A percentile compares a stretch with the other conserved stretches of the same genome.
These are phyloP conservation scores for Pseudogymnoascus sp. DNA, from an alignment of 2,329 filamentous ascomycete genomes.

Conservation along the genomic window DNA sequence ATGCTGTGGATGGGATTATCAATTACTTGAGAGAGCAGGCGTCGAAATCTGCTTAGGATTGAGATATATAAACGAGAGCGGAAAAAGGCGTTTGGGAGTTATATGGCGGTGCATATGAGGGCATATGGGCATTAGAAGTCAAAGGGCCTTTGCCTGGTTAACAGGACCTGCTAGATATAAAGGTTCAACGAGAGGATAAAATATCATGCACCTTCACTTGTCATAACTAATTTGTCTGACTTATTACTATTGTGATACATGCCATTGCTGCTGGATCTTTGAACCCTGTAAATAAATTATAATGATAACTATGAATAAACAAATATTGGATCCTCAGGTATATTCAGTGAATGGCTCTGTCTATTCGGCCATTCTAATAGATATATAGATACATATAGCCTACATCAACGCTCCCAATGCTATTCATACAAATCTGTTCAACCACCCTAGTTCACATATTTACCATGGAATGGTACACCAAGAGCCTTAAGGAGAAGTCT, in stretches of 20 bases:
- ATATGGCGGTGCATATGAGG: neutral
- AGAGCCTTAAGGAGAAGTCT: slow-evolving; percentile 25
- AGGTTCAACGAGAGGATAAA: neutral
- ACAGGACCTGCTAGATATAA: neutral
- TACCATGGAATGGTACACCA: slow-evolving; percentile 26
- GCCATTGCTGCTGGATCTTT: neutral
- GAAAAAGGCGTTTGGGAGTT: slow-evolving; percentile 3
- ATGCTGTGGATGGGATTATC: slow-evolving; percentile 71
- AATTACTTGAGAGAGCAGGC: slow-evolving; percentile 53
- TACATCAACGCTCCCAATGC: slow-evolving; percentile 12
- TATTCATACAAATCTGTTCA: slow-evolving; percentile 1
- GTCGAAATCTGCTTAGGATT: neutral
- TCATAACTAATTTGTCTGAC: neutral
- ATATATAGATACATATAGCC: slow-evolving; percentile 12
- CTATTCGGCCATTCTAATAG: neutral
- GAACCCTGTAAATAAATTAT: neutral
- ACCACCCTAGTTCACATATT: slow-evolving; percentile 23
- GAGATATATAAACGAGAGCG: neutral
- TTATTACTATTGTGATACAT: neutral
- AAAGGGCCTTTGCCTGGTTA: neutral
- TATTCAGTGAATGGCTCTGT: slow-evolving; percentile 5
- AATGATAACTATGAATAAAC: neutral
- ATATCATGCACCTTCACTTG: neutral
- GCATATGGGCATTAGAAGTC: neutral
- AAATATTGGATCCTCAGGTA: neutral